phyloP scores from a whole-genome alignment of 352 stramenopile genomes.

The Pythium dissotocum region DNA sequence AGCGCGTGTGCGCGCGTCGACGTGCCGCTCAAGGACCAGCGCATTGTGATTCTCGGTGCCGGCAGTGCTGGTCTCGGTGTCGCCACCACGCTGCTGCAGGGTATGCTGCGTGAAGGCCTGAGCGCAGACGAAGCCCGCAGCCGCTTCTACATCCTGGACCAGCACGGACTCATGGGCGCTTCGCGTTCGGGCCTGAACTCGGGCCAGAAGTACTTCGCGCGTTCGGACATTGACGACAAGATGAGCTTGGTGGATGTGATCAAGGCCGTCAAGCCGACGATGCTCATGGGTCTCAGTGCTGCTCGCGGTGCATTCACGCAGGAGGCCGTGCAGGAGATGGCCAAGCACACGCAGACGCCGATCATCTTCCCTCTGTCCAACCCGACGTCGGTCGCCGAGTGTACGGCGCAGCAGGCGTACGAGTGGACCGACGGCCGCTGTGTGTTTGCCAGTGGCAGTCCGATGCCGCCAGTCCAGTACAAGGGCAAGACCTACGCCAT shows the following conservation, averaged over 20 bases:
- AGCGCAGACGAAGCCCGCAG: constrained; percentile 65
- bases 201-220: constrained; percentile 82
- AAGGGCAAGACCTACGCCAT: constrained; percentile 81
- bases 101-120: constrained; percentile 90
- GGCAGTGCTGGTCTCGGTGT: constrained; percentile 95
- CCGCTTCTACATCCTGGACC: constrained; percentile 81
- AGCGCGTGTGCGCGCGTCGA: constrained; percentile 72
- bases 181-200: constrained; percentile 56
- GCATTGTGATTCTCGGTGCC: constrained; percentile 94
- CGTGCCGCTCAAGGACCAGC: constrained; percentile 90
- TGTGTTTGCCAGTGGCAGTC: constrained; percentile 96
- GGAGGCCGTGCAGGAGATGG: constrained; percentile 87
- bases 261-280: constrained; percentile 90
- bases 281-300: constrained; percentile 93
- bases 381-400: constrained; percentile 95
- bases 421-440: constrained; percentile 94
- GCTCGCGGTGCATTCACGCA: constrained; percentile 87
- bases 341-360: constrained; percentile 81
- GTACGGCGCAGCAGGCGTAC: constrained; percentile 95
- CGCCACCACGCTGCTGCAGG: constrained; percentile 85
- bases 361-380: constrained; percentile 98
- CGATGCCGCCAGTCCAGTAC: constrained; percentile 92
- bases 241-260: constrained; percentile 81
- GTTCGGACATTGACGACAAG: constrained; percentile 67
- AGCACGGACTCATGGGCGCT: constrained; percentile 65